Evolutionary conservation across 2,329 filamentous ascomycete species (phyloP).

Genomic region (Hortaea werneckii): DNA sequence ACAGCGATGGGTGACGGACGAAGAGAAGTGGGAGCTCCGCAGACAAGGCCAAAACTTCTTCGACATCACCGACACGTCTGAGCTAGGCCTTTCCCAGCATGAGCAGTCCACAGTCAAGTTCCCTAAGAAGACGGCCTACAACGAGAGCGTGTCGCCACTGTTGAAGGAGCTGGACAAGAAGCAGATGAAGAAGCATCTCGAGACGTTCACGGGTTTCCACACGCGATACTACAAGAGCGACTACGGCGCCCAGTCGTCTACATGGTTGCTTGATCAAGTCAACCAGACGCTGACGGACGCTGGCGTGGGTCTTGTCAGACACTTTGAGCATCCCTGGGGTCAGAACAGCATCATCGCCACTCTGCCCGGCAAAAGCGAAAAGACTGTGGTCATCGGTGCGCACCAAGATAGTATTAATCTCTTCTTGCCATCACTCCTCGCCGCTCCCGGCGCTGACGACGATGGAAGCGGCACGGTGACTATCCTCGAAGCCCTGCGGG

Average conservation of each 20-base stretch:
- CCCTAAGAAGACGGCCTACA: conserved; percentile 55
- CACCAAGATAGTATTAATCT: conserved; percentile 86
- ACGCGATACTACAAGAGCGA: conserved; percentile 74
- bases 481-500: conserved; percentile 81
- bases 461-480: conserved; percentile 74
- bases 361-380: conserved; percentile 74
- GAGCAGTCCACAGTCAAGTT: conserved; percentile 45
- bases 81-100: conserved; percentile 26
- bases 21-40: conserved; percentile 87
- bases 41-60: conserved; percentile 80
- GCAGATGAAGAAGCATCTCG: conserved; percentile 67
- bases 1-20: conserved; percentile 79
- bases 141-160: conserved; percentile 57
- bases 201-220: conserved; percentile 68
- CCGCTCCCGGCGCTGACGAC: conserved; percentile 89
- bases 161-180: conserved; percentile 60
- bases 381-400: conserved; percentile 79
- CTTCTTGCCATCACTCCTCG: conserved; percentile 71
- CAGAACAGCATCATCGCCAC: conserved; percentile 87
- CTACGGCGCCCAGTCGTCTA: conserved; percentile 71
- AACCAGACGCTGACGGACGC: conserved; percentile 59
- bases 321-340: conserved; percentile 75
- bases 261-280: conserved; percentile 74
- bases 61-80: conserved; percentile 72
- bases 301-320: conserved; percentile 62